Evolutionary conservation across 2,329 filamentous ascomycete genomes (phyloP), one percentile per base, ranked within the genome.

Genomic region (Byssoonygena ceratinophila): DNA sequence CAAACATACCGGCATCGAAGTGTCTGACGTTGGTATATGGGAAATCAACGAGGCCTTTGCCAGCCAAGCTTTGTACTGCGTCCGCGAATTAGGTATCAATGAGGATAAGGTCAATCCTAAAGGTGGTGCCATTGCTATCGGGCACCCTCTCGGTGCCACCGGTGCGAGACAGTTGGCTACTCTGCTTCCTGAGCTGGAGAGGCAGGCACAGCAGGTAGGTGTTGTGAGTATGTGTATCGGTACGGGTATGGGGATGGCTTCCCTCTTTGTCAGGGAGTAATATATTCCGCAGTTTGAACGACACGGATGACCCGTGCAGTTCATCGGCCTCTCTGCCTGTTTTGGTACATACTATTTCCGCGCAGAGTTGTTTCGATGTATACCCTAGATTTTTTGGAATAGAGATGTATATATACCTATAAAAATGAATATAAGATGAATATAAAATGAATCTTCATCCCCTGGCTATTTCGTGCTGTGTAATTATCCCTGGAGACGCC

Each of bases 191-290:
- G 76, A 84, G 73, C 64, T 86, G 80, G 72, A 80, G 69, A 69
- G 86, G 60, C 77, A 76, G 51, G 78, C 81, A 0, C 76, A 85
- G 54, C 77, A 91, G 68, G 74, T 94, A 45, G 89, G 90, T 59
- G 87, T 95, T 41, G 80, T 94, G 52, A 92, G 85, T 63, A 94
- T 96, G 87, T 96, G 90, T 67, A 80, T 89, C 54, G 85, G 85
- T 14, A 88, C 85, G 0, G 84, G 84, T n/a, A 87, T 87, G 82
- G 83, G 83, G 14, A 85, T 86, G 79, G 82, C 81, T 2, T 80
- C 78, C 23, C 66, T 84, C 67, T 82, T 84, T 68, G 79, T 83
- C 47, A 71, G 78, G 59, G 82, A 85, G 67, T 83, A 74, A 43
- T 7, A 14, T 12, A 22, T 20, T 39, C 29, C 46, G 6, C 25